A percentile compares a stretch with the other conserved stretches of the same genome.
Evolutionary conservation across 169 alveolate genomes (phyloP).

Genomic region (Theileria orientalis): DNA sequence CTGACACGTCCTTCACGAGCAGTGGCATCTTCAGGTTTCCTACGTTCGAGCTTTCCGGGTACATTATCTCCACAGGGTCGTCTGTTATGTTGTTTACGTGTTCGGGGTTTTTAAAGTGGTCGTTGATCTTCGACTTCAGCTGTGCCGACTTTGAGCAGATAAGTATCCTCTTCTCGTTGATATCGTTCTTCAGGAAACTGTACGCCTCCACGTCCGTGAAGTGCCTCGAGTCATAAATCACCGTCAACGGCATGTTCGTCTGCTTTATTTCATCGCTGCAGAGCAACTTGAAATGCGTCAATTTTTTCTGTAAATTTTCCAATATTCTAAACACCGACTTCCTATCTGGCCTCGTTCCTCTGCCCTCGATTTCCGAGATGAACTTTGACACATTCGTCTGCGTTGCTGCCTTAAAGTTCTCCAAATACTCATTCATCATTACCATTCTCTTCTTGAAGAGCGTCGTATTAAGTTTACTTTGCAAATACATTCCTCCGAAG

Average conservation of each 20-base stretch:
- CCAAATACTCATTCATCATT: conserved; percentile 30
- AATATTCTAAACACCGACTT: conserved; percentile 45
- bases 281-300: not conserved
- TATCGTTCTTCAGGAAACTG: conserved; percentile 24
- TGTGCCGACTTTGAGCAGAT: conserved; percentile 3
- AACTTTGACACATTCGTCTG: conserved; percentile 16
- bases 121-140: conserved; percentile 18
- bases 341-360: conserved; percentile 36
- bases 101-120: conserved; percentile 39
- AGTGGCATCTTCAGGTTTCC: conserved; percentile 12
- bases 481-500: conserved; percentile 26
- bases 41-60: not conserved
- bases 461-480: conserved; percentile 29
- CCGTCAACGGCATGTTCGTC: conserved; percentile 9
- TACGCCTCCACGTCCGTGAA: conserved; percentile 25
- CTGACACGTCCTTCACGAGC: conserved; percentile 41
- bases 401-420: conserved; percentile 48
- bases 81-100: conserved; percentile 2
- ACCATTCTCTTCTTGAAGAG: conserved; percentile 55
- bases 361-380: conserved; percentile 31
- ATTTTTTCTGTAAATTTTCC: not conserved
- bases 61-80: not conserved
- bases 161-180: conserved; percentile 14
- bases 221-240: conserved; percentile 43
- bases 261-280: conserved; percentile 32